A percentile compares a stretch with the other conserved stretches of the same genome.
phyloP scores from a whole-genome alignment of 1,284 basidiomycete species.

The Sphagnurus paluster region DNA sequence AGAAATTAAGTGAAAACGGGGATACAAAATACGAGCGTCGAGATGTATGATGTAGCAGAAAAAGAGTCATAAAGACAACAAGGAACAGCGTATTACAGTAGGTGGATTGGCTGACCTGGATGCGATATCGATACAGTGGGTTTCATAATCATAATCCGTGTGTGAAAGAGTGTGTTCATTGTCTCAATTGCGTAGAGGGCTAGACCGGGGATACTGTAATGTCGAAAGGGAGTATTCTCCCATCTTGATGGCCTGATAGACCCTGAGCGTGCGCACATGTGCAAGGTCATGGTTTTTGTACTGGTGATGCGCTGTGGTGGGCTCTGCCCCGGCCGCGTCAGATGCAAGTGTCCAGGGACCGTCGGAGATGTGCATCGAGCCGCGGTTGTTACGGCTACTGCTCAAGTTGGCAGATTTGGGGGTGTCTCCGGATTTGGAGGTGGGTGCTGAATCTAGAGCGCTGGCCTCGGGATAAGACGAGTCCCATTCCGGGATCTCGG shows the following conservation, averaged over 20 bases:
- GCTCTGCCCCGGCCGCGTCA: constrained; percentile 18
- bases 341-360: constrained; percentile 3
- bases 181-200: constrained; percentile 7
- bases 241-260: constrained; percentile 51
- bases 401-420: constrained; percentile 15
- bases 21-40: not conserved
- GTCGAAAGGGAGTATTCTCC: constrained; percentile 19
- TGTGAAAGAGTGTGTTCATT: not conserved
- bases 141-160: not conserved
- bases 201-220: constrained; percentile 17
- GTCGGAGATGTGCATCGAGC: constrained; percentile 4
- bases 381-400: no score
- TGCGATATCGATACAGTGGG: constrained; percentile 18
- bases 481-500: constrained; percentile 32
- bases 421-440: constrained; percentile 9
- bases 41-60: not conserved
- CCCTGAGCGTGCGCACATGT: constrained; percentile 55
- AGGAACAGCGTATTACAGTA: constrained; percentile 6
- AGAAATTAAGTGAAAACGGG: not conserved
- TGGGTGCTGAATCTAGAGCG: constrained; percentile 13
- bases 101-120: not conserved
- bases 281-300: constrained; percentile 39
- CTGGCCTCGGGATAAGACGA: constrained; percentile 23
- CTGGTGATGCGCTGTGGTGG: constrained; percentile 8
- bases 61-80: constrained; percentile 3